A percentile compares a stretch with the other conserved stretches of the same genome.
These are phyloP conservation scores for Curvularia sp. DNA, from an alignment of 2,329 filamentous ascomycete species.

Conservation along the genomic window DNA sequence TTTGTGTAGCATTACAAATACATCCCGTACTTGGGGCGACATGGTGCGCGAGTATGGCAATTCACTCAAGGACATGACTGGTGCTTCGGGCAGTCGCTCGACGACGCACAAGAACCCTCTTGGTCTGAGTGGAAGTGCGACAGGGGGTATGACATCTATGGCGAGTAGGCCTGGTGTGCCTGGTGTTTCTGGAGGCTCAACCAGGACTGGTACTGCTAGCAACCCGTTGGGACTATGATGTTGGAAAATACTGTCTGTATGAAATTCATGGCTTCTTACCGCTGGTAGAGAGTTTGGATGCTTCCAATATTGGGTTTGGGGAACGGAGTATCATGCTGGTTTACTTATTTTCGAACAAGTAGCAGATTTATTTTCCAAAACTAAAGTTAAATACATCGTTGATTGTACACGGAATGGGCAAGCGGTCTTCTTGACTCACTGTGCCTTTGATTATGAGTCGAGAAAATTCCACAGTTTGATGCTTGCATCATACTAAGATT, in stretches of 20 bases:
- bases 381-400: background rate
- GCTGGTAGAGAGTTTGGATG: no score
- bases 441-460: no score
- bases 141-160: constrained; percentile 42
- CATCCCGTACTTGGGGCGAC: constrained; percentile 57
- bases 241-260: background rate
- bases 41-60: constrained; percentile 59
- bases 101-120: constrained; percentile 57
- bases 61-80: constrained; percentile 57
- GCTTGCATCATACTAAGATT: background rate
- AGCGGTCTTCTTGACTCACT: no score
- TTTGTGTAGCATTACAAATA: constrained; percentile 51
- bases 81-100: constrained; percentile 53
- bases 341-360: background rate
- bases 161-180: constrained; percentile 25
- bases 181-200: constrained; percentile 22
- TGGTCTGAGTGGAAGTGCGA: constrained; percentile 47
- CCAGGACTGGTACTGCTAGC: constrained; percentile 44
- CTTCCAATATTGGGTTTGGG: background rate
- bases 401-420: no score
- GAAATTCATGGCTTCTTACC: background rate
- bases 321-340: background rate
- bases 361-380: background rate
- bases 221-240: constrained; percentile 54
- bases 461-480: background rate